Evolutionary conservation across 1,284 basidiomycete species (phyloP), one percentile per base, ranked within the genome.

Genomic region (Veloboletus limbatus): DNA sequence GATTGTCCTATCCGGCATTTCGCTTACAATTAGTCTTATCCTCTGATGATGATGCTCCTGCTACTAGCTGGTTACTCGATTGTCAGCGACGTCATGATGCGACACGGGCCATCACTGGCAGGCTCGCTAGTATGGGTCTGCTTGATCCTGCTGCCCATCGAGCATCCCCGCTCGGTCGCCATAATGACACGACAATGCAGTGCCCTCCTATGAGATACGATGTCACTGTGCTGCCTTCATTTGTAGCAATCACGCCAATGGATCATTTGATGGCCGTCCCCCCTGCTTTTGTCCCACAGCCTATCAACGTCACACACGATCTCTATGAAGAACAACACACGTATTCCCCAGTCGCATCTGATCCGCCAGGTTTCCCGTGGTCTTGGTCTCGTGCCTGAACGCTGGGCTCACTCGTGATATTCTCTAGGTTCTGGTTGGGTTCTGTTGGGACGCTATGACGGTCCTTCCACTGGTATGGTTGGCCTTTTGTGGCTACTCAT

Each of bases 121-220:
- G 31, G 7, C 21, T 45, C 18, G 40, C n/a, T 8, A 11, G 17
- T n/a, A 5, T 30, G 14, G 30, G 32, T 16, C 17, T 41, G 22
- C 35, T 27, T 16, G 33, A 26, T 1, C 13, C 17, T 8, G 8
- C 2, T 32, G 22, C 45, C 1, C 37, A 38, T 36, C 30, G 9
- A 5, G 4, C 11, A 39, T 25, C 41, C 5, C 36, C 47, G n/a
- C 11, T 16, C 9, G 13, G 11, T 30, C 40, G n/a, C 22, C 31
- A n/a, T 33, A 32, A 30, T 11, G 32, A 36, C 18, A 21, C 35
- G 4, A 26, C 11, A 5, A 24, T 10, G 8, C 26, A 6, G 2
- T 58, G 56, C 13, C 58, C 53, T 16, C 49, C 56, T 8, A 35
- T 24, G 39, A 36, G 41, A 48, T 37, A 44, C 38, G 34, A 48